Percentiles rank a stretch among this genome's conserved stretches.
Evolutionary conservation across 805 yeast species (phyloP).

Genomic region (Suhomyces sp.): DNA sequence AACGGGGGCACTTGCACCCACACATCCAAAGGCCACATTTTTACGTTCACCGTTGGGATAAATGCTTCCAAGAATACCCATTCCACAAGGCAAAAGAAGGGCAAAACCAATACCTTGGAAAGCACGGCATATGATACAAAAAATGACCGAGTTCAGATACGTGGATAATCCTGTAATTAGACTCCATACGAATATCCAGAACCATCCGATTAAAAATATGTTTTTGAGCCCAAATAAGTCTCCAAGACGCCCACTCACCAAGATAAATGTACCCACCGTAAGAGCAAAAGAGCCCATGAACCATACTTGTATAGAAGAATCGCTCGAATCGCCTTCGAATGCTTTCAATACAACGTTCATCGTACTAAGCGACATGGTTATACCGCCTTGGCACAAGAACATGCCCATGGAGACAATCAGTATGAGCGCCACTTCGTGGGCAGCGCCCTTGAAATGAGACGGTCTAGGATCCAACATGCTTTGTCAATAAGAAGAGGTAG

Average conservation of each 20-base stretch:
- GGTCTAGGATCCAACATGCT: slow-evolving; percentile 12
- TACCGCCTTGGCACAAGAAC: slow-evolving; percentile 35
- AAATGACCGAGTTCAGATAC: slow-evolving; percentile 47
- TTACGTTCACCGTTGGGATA: slow-evolving; percentile 46
- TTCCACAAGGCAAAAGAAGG: slow-evolving; percentile 54
- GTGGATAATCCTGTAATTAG: slow-evolving; percentile 56
- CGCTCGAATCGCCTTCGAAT: slow-evolving; percentile 13
- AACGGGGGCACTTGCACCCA: slow-evolving; percentile 62
- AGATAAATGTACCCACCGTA: slow-evolving; percentile 69
- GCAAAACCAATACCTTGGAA: slow-evolving; percentile 68
- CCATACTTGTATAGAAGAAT: slow-evolving; percentile 37
- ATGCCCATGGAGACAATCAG: slow-evolving; percentile 30
- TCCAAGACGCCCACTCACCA: slow-evolving; percentile 67
- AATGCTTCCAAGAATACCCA: slow-evolving; percentile 52
- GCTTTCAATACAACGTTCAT: slow-evolving; percentile 35
- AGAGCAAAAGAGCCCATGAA: slow-evolving; percentile 68
- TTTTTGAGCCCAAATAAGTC: slow-evolving; percentile 65
- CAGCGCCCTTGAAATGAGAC: slow-evolving; percentile 14
- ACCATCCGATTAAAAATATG: slow-evolving; percentile 53
- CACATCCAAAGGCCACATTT: slow-evolving; percentile 50
- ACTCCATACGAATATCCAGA: slow-evolving; percentile 56
- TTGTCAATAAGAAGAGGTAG: background rate
- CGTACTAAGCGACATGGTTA: slow-evolving; percentile 36
- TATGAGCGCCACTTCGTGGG: slow-evolving; percentile 26
- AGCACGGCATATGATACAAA: slow-evolving; percentile 47